These are phyloP conservation scores for Cryphonectria parasitica DNA, from an alignment of 2,329 filamentous ascomycete genomes.

Conservation along the genomic window DNA sequence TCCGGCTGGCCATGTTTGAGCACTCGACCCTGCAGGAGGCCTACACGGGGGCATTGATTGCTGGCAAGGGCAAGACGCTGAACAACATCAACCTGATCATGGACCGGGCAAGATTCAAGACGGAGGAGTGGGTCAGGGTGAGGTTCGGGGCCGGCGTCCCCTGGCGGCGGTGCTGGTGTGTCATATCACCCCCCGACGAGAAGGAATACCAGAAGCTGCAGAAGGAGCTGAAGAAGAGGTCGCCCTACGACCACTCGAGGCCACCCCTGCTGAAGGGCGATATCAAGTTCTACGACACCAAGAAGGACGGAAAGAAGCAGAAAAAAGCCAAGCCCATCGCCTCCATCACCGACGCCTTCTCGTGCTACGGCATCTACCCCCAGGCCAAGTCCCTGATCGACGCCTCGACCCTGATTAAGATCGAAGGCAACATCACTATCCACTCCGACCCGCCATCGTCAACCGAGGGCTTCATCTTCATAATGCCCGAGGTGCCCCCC, in stretches of 20 bases:
- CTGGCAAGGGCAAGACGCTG: conserved; percentile 85
- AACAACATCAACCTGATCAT: conserved; percentile 92
- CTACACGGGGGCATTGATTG: conserved; percentile 93
- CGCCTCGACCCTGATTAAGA: conserved; percentile 89
- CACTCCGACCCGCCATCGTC: conserved; percentile 77
- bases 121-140: conserved; percentile 93
- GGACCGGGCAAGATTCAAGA: conserved; percentile 74
- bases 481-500: conserved; percentile 95
- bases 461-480: conserved; percentile 93
- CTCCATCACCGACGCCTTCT: conserved; percentile 86
- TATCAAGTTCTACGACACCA: conserved; percentile 92
- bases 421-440: conserved; percentile 89
- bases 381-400: conserved; percentile 93
- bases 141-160: conserved; percentile 94
- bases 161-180: conserved; percentile 96
- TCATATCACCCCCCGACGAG: conserved; percentile 89
- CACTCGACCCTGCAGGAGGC: conserved; percentile 92
- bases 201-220: conserved; percentile 86
- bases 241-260: conserved; percentile 76
- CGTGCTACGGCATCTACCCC: conserved; percentile 93
- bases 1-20: conserved; percentile 92
- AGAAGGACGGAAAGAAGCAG: conserved; percentile 75
- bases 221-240: conserved; percentile 81
- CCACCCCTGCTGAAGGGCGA: conserved; percentile 75
- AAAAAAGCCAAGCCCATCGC: conserved; percentile 88